Conservation (phyloP, 2,329 filamentous ascomycete species). For the Cryphonectria japonica region DNA sequence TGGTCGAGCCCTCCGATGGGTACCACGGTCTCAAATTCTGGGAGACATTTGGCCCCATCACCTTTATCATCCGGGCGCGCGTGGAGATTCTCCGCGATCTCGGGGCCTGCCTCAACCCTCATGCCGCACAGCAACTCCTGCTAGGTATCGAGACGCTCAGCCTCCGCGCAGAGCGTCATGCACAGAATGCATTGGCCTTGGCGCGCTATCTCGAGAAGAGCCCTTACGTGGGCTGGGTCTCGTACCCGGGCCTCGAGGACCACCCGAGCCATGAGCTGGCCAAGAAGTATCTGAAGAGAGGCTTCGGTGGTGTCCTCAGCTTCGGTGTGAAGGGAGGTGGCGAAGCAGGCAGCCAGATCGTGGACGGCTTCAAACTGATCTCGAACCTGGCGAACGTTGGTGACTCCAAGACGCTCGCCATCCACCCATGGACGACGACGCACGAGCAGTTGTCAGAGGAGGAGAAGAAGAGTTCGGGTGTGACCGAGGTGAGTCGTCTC, state of each 20-base stretch:
- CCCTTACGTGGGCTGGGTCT: slow-evolving; percentile 87
- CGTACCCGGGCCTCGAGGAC: slow-evolving; percentile 84
- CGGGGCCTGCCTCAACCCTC: slow-evolving; percentile 82
- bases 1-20: slow-evolving; percentile 84
- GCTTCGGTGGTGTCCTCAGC: slow-evolving; percentile 88
- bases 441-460: slow-evolving; percentile 88
- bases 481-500: slow-evolving; percentile 64
- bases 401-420: slow-evolving; percentile 91
- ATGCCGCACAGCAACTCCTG: slow-evolving; percentile 89
- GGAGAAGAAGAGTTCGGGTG: slow-evolving; percentile 79
- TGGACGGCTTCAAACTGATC: slow-evolving; percentile 93
- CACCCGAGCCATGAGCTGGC: slow-evolving; percentile 80
- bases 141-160: slow-evolving; percentile 89
- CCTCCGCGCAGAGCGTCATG: slow-evolving; percentile 83
- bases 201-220: slow-evolving; percentile 84
- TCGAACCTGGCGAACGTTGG: slow-evolving; percentile 96
- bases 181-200: slow-evolving; percentile 77
- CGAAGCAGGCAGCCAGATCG: slow-evolving; percentile 81
- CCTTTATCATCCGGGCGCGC: slow-evolving; percentile 82
- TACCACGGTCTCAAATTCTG: slow-evolving; percentile 95
- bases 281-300: slow-evolving; percentile 83
- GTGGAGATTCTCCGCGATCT: slow-evolving; percentile 91
- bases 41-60: slow-evolving; percentile 83
- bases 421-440: slow-evolving; percentile 94
- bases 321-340: slow-evolving; percentile 92